Conservation (phyloP, 768 basidiomycete genomes). For the Holtermanniella nyarrowii region DNA sequence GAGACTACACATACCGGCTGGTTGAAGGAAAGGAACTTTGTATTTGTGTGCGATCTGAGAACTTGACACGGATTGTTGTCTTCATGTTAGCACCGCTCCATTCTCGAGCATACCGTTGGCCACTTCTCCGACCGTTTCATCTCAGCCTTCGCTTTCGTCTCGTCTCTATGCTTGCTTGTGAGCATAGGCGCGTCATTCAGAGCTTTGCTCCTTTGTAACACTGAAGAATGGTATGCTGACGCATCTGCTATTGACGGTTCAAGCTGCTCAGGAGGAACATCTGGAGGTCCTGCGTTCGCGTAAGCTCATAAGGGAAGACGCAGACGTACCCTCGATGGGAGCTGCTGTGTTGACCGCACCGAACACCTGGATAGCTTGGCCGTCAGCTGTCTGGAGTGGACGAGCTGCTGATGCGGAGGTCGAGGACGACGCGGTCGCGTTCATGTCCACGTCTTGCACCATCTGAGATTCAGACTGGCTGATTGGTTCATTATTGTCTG, state of each 20-base stretch:
- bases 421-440: too few relatives aligned
- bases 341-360: background rate
- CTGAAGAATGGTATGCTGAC: constrained; percentile 27
- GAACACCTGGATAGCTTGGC: background rate
- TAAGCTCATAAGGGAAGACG: background rate
- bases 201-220: constrained; percentile 23
- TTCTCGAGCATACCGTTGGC: constrained; percentile 25
- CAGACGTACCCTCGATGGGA: background rate
- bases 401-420: too few relatives aligned
- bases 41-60: constrained; percentile 38
- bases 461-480: too few relatives aligned
- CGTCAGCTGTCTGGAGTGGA: too few relatives aligned
- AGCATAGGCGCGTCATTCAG: constrained; percentile 36
- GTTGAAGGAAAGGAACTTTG: constrained; percentile 34
- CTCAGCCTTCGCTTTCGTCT: constrained; percentile 24
- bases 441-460: too few relatives aligned
- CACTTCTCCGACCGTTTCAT: constrained; percentile 31
- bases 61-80: constrained; percentile 37
- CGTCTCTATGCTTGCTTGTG: constrained; percentile 30
- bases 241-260: constrained; percentile 32
- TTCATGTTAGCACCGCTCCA: background rate
- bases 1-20: constrained; percentile 17
- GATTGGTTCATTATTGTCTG: too few relatives aligned
- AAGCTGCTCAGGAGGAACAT: constrained; percentile 2
- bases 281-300: background rate